Conservation (phyloP, 495 filamentous ascomycete species). For the Penicillium dipodomyicola region DNA sequence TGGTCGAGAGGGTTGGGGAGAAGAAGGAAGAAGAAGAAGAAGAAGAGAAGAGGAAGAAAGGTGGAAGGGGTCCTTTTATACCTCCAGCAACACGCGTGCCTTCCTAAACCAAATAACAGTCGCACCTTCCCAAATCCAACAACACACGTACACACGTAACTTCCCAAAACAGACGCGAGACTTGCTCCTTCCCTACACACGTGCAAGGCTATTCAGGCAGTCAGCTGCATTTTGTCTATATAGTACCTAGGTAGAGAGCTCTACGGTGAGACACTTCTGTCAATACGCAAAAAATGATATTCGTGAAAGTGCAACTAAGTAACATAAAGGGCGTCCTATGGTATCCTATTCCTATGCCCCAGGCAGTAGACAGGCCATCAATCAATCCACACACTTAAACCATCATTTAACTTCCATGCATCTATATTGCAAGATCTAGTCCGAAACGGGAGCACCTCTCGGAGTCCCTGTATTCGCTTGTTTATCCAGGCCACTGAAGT, state of each 20-base stretch:
- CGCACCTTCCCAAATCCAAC: too few relatives aligned
- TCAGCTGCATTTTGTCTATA: too few relatives aligned
- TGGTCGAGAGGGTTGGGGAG: too few relatives aligned
- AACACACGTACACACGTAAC: too few relatives aligned
- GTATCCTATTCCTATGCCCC: conserved; percentile 5
- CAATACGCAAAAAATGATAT: conserved; percentile 2
- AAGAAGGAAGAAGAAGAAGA: too few relatives aligned
- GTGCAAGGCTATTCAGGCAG: too few relatives aligned
- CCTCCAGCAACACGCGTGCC: too few relatives aligned
- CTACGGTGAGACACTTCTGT: neutral
- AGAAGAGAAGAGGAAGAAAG: too few relatives aligned
- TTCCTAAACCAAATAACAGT: too few relatives aligned
- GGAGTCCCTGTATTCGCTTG: neutral
- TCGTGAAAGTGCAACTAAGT: conserved; percentile 6
- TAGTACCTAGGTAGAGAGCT: neutral
- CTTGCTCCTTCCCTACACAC: neutral
- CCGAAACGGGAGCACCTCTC: neutral
- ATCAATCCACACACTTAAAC: neutral
- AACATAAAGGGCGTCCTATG: neutral
- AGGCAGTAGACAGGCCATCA: conserved; percentile 1
- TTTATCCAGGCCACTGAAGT: neutral
- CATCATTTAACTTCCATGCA: neutral
- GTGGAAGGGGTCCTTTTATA: too few relatives aligned
- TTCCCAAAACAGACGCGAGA: neutral
- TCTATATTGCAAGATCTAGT: neutral